phyloP scores from a whole-genome alignment of 1,284 basidiomycete genomes.

The Irpex lacteus region DNA sequence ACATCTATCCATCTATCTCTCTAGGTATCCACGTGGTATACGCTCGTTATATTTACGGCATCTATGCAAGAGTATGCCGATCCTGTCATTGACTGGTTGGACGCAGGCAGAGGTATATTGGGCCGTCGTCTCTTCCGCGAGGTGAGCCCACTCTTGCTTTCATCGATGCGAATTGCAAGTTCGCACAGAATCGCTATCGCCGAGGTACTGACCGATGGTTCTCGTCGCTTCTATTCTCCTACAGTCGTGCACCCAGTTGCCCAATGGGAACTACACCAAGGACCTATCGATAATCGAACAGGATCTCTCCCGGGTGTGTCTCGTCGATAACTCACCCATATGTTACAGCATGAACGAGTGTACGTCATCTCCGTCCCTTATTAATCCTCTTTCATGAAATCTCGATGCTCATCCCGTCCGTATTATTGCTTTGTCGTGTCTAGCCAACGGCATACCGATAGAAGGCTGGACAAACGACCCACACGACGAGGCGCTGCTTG shows the following conservation, averaged over 20 bases:
- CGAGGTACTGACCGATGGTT: not conserved
- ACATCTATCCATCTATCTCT: not conserved
- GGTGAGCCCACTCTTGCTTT: slow-evolving; percentile 41
- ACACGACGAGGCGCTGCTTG: slow-evolving; percentile 93
- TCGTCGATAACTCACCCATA: slow-evolving; percentile 95
- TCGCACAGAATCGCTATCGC: not conserved
- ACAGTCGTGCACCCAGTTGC: slow-evolving; percentile 87
- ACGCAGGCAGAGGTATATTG: slow-evolving; percentile 91
- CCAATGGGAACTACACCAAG: slow-evolving; percentile 94
- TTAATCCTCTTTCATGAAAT: not conserved
- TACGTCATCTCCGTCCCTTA: slow-evolving; percentile 36
- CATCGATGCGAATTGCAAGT: not conserved
- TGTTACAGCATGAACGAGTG: slow-evolving; percentile 94
- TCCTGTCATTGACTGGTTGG: slow-evolving; percentile 99
- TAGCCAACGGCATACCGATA: slow-evolving; percentile 95
- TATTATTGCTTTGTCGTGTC: not conserved
- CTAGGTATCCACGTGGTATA: slow-evolving; percentile 98
- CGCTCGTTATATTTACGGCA: slow-evolving; percentile 97
- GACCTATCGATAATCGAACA: slow-evolving; percentile 85
- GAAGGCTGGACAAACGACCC: slow-evolving; percentile 99
- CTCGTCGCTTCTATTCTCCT: slow-evolving; percentile 1
- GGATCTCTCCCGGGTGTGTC: slow-evolving; percentile 88
- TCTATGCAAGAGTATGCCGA: slow-evolving; percentile 99
- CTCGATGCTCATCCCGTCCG: not conserved
- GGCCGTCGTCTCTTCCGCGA: slow-evolving; percentile 89